Percentiles rank a stretch among this genome's conserved stretches.
Conservation (phyloP, 768 basidiomycete species). For the Leccinum olivaceopallidum region DNA sequence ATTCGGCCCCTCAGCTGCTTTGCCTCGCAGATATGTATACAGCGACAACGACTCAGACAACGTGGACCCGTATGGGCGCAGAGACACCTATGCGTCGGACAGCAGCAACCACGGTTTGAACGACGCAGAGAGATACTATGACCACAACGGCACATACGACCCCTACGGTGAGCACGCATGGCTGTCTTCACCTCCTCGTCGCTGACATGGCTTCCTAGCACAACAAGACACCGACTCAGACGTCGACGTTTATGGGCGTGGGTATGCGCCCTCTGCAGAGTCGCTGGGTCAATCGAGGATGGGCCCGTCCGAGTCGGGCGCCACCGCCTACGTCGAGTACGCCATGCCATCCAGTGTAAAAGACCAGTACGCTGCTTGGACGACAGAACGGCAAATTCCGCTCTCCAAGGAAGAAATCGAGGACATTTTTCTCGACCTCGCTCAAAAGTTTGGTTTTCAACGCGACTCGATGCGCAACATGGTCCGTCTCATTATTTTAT, state of each 20-base stretch:
- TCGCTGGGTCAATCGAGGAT: conserved; percentile 64
- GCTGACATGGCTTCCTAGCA: conserved; percentile 39
- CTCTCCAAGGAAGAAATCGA: conserved; percentile 99
- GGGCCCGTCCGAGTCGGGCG: conserved; percentile 65
- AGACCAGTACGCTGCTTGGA: conserved; percentile 96
- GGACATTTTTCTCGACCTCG: conserved; percentile 95
- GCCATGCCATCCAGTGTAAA: conserved; percentile 52
- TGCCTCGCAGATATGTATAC: conserved; percentile 47
- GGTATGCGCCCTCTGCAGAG: conserved; percentile 71
- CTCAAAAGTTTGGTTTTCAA: conserved; percentile 99
- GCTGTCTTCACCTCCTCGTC: conserved; percentile 9
- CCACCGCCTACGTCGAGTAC: conserved; percentile 72
- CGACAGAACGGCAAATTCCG: conserved; percentile 88
- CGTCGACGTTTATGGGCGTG: conserved; percentile 68
- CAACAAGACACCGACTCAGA: conserved; percentile 87
- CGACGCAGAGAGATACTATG: conserved; percentile 55
- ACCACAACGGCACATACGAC: conserved; percentile 63
- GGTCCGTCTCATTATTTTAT: conserved; percentile 45
- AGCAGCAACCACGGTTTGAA: conserved; percentile 57
- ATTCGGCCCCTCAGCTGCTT: conserved; percentile 47
- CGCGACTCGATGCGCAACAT: conserved; percentile 94
- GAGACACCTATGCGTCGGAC: conserved; percentile 72
- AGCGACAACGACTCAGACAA: conserved; percentile 80
- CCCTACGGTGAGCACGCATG: conserved; percentile 50
- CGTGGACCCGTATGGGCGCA: conserved; percentile 57